Evolutionary conservation across 306 rosid species (phyloP).

Genomic region (Potentilla sterilis): DNA sequence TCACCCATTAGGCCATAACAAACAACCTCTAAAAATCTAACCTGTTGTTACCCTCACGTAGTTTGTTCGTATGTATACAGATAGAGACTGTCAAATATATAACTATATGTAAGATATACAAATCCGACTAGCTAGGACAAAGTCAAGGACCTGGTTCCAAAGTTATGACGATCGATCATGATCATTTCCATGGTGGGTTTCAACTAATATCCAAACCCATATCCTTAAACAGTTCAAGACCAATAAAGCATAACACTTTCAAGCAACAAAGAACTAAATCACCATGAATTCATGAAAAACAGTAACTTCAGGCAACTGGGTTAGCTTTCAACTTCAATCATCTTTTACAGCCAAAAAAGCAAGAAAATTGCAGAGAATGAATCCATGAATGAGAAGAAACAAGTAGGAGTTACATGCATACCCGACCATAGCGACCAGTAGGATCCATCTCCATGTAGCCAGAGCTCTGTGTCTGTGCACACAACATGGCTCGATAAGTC

Average conservation of each 20-base stretch:
- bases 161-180: background rate
- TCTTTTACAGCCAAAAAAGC: background rate
- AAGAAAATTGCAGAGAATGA: background rate
- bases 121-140: background rate
- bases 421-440: slow-evolving; percentile 76
- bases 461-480: slow-evolving; percentile 22
- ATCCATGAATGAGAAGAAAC: background rate
- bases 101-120: background rate
- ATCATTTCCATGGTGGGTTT: slow-evolving; percentile 12
- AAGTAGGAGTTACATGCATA: slow-evolving; percentile 30
- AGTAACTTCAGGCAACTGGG: background rate
- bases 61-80: background rate
- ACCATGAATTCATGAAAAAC: background rate
- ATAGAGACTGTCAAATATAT: background rate
- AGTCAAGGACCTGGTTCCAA: background rate
- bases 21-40: background rate
- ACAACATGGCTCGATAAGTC: background rate
- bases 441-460: slow-evolving; percentile 73
- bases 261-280: background rate
- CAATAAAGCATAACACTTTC: background rate
- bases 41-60: background rate
- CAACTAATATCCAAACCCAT: background rate
- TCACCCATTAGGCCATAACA: background rate
- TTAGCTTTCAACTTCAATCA: background rate
- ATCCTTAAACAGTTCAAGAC: background rate